These are phyloP conservation scores for Nasturtium officinale DNA, from an alignment of 345 rosid genomes.

Conservation along the genomic window DNA sequence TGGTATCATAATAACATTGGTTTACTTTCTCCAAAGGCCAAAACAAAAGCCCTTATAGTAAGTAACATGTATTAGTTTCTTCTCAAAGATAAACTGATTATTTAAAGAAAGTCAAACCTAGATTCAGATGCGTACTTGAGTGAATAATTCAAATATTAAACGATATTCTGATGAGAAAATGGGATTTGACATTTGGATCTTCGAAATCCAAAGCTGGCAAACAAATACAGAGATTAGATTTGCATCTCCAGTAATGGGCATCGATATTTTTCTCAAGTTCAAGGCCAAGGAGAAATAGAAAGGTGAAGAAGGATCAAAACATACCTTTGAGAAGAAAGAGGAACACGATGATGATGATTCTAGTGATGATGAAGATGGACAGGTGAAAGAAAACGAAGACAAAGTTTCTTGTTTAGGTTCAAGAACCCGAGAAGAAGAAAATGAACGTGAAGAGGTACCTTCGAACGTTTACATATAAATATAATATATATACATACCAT, in stretches of 20 bases:
- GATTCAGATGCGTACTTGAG: constrained; percentile 43
- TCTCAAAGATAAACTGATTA: constrained; percentile 23
- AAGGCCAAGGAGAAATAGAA: constrained; percentile 19
- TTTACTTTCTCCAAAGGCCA: constrained; percentile 5
- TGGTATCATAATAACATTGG: constrained; percentile 18
- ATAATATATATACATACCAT: background rate
- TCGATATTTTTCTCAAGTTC: constrained; percentile 40
- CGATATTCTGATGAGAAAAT: constrained; percentile 33
- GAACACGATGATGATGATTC: background rate
- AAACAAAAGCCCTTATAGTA: background rate
- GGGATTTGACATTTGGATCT: constrained; percentile 38
- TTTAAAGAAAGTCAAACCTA: constrained; percentile 45
- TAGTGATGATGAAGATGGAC: constrained; percentile 22
- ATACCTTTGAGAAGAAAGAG: constrained; percentile 22
- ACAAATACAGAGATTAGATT: constrained; percentile 9
- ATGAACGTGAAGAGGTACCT: constrained; percentile 43
- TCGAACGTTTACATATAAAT: background rate
- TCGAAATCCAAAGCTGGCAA: constrained; percentile 22
- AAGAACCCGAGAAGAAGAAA: constrained; percentile 30
- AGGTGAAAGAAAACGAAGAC: constrained; percentile 13
- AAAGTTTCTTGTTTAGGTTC: constrained; percentile 27
- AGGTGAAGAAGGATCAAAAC: constrained; percentile 29
- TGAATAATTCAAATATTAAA: constrained; percentile 46
- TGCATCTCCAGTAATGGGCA: constrained; percentile 28
- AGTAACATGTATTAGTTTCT: constrained; percentile 24